Conservation (phyloP, 768 basidiomycete genomes). For the Hericium erinaceus region DNA sequence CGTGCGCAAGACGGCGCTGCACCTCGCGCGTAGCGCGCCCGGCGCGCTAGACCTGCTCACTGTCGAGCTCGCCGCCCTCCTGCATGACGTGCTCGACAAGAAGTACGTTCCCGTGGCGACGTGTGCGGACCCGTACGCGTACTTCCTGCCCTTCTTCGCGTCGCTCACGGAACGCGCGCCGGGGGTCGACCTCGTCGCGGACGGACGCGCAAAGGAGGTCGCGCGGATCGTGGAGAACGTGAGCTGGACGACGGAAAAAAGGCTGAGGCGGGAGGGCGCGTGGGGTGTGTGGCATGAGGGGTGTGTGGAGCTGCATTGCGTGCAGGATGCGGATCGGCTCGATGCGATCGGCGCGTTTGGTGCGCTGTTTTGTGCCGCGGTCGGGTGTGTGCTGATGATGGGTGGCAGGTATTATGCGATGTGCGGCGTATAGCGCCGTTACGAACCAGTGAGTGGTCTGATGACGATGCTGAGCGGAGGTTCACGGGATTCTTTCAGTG, state of each 20-base stretch:
- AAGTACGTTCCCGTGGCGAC: constrained; percentile 60
- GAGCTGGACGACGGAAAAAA: constrained; percentile 81
- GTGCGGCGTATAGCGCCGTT: constrained; percentile 35
- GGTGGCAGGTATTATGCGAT: constrained; percentile 32
- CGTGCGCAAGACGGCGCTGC: constrained; percentile 68
- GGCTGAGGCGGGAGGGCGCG: constrained; percentile 40
- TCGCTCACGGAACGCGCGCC: constrained; percentile 18
- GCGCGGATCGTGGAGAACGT: constrained; percentile 65
- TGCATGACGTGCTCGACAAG: constrained; percentile 84
- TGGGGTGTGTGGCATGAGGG: constrained; percentile 61
- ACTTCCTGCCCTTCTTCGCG: constrained; percentile 59
- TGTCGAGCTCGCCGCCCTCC: constrained; percentile 78
- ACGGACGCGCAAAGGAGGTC: constrained; percentile 50
- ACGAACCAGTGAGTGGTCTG: constrained; percentile 22
- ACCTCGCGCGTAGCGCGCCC: constrained; percentile 45
- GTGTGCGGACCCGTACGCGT: constrained; percentile 49
- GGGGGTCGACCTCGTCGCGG: constrained; percentile 38
- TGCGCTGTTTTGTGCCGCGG: constrained; percentile 11
- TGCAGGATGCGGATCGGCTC: constrained; percentile 44
- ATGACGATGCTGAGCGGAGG: background rate
- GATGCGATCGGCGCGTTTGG: constrained; percentile 48
- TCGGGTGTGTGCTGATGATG: background rate
- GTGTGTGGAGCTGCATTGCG: constrained; percentile 71
- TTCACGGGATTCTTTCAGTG: constrained; percentile 17
- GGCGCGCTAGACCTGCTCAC: constrained; percentile 55